These are phyloP conservation scores for Claviceps citrina DNA, from an alignment of 2,329 filamentous ascomycete species.

Conservation along the genomic window DNA sequence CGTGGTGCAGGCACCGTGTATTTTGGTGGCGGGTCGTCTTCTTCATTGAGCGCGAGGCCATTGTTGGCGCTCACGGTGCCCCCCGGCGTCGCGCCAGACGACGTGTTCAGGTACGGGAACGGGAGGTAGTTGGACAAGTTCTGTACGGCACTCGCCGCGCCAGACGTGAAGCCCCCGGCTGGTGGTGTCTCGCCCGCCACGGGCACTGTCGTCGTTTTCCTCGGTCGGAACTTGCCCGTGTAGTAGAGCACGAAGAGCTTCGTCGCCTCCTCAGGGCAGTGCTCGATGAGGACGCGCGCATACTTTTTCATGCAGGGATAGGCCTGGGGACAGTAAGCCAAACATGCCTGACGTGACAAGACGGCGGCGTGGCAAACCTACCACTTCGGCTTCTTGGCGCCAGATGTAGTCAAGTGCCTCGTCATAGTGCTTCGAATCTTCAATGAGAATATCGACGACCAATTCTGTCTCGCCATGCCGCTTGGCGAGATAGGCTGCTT, in stretches of 20 bases:
- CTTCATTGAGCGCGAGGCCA: slow-evolving; percentile 32
- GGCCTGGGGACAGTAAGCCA: too few relatives aligned
- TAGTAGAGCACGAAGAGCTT: slow-evolving; percentile 90
- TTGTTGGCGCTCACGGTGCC: slow-evolving; percentile 34
- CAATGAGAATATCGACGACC: slow-evolving; percentile 88
- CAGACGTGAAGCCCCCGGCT: slow-evolving; percentile 32
- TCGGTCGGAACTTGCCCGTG: slow-evolving; percentile 64
- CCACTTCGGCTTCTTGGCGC: slow-evolving; percentile 63
- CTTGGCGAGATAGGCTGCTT: slow-evolving; percentile 86
- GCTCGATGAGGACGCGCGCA: slow-evolving; percentile 73
- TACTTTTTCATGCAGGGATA: slow-evolving; percentile 91
- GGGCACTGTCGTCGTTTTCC: slow-evolving; percentile 33
- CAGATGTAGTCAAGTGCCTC: slow-evolving; percentile 88
- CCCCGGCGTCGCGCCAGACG: slow-evolving; percentile 34
- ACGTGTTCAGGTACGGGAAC: slow-evolving; percentile 66
- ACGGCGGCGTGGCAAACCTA: too few relatives aligned
- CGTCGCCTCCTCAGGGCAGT: slow-evolving; percentile 71
- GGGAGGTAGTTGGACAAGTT: slow-evolving; percentile 74
- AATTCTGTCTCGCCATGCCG: slow-evolving; percentile 88
- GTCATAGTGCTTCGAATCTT: slow-evolving; percentile 80
- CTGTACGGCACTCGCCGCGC: slow-evolving; percentile 63
- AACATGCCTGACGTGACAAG: too few relatives aligned
- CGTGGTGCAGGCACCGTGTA: slow-evolving; percentile 74
- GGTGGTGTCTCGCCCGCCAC: slow-evolving; percentile 23
- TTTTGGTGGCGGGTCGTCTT: slow-evolving; percentile 31